Conservation (phyloP, 2,329 filamentous ascomycete species). For the Beauveria brongniartii region DNA sequence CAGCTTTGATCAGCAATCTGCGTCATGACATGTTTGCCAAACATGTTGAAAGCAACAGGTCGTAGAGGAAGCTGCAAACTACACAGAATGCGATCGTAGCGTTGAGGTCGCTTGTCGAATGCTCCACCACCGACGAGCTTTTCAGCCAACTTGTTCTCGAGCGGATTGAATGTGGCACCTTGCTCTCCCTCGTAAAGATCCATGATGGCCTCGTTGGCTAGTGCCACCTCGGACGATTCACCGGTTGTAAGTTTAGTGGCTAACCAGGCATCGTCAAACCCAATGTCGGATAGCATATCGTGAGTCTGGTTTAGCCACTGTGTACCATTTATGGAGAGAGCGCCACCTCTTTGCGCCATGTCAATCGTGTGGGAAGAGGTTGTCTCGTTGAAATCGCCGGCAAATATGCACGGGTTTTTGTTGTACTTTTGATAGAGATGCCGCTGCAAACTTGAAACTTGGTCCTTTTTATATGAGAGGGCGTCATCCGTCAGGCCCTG, state of each 20-base stretch:
- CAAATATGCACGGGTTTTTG: constrained; percentile 44
- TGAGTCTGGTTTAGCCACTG: constrained; percentile 39
- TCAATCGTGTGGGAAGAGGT: constrained; percentile 51
- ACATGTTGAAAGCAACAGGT: constrained; percentile 44
- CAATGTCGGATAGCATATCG: constrained; percentile 32
- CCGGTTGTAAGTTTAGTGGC: constrained; percentile 35
- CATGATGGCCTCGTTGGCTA: constrained; percentile 18
- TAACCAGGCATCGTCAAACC: constrained; percentile 46
- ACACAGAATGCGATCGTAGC: constrained; percentile 57
- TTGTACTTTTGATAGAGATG: constrained; percentile 36
- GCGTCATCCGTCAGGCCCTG: constrained; percentile 52
- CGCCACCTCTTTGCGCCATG: constrained; percentile 40
- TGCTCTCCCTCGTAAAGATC: constrained; percentile 49
- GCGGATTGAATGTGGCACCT: constrained; percentile 58
- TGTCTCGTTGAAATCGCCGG: constrained; percentile 57
- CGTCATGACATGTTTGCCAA: constrained; percentile 32
- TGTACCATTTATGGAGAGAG: constrained; percentile 42
- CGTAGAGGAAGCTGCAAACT: constrained; percentile 30
- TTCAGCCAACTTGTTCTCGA: constrained; percentile 46
- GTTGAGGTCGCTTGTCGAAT: constrained; percentile 48
- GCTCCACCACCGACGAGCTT: constrained; percentile 36
- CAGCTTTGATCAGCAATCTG: not conserved
- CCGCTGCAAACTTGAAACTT: constrained; percentile 42
- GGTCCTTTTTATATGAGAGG: constrained; percentile 46
- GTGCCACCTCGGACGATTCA: constrained; percentile 25